A percentile compares a stretch with the other conserved stretches of the same genome.
These are phyloP conservation scores for Oryza coarctata DNA, from an alignment of 176 grass and related monocot genomes.

Conservation along the genomic window DNA sequence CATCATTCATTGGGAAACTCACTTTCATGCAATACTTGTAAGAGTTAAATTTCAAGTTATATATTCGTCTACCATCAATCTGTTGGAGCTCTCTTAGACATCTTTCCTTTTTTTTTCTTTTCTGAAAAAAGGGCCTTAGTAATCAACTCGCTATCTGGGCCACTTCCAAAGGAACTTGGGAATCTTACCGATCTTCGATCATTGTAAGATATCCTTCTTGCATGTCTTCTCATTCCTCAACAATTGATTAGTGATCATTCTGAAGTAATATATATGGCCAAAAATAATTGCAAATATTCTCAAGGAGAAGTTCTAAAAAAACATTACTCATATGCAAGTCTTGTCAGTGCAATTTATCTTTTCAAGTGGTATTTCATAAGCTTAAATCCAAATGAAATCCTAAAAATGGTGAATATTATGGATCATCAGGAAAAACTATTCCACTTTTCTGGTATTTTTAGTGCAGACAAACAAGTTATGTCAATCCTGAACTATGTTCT, in stretches of 20 bases:
- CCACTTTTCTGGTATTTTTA: neutral
- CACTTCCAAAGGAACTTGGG: neutral
- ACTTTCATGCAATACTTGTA: conserved; percentile 59
- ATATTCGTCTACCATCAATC: neutral
- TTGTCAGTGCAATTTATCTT: too few species aligned
- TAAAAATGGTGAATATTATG: neutral
- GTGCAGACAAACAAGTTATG: neutral
- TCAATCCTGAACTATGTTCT: neutral
- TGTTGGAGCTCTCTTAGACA: neutral
- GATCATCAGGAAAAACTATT: neutral
- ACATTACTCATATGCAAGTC: neutral
- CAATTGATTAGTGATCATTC: neutral
- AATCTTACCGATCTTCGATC: neutral
- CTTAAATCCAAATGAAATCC: neutral
- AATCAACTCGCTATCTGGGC: neutral
- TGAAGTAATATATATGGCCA: neutral
- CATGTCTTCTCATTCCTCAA: neutral
- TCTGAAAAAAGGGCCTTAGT: neutral
- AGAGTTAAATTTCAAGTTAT: neutral
- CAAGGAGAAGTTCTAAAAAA: neutral
- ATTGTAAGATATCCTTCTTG: neutral
- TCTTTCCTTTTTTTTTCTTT: neutral
- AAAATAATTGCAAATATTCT: neutral
- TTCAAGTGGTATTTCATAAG: neutral
- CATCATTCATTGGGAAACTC: conserved; percentile 63